A percentile compares a stretch with the other conserved stretches of the same genome.
Evolutionary conservation across 768 basidiomycete species (phyloP).

Genomic region (Harrya chromipes): DNA sequence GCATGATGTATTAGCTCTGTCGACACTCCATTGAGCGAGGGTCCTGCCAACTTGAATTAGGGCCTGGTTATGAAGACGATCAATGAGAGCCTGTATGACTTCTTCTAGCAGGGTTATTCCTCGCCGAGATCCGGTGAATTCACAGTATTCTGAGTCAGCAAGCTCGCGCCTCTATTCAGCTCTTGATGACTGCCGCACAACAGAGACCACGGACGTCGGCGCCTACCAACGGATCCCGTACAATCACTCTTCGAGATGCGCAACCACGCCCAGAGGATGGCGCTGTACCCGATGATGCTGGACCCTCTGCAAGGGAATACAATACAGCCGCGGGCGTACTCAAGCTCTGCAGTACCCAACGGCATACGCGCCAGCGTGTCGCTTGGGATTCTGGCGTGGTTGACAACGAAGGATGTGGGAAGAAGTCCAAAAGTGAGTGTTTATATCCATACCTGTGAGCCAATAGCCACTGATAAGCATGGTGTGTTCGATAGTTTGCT

Average conservation of each 20-base stretch:
- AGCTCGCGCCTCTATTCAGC: too few species aligned
- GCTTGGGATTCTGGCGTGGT: constrained; percentile 83
- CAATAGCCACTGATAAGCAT: neutral
- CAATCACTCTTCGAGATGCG: constrained; percentile 42
- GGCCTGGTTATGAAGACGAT: constrained; percentile 98
- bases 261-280: constrained; percentile 34
- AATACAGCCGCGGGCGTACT: constrained; percentile 40
- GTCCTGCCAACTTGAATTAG: constrained; percentile 98
- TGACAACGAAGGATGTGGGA: constrained; percentile 87
- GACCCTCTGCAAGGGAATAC: constrained; percentile 20
- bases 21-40: constrained; percentile 93
- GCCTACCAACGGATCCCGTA: constrained; percentile 53
- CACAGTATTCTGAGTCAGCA: too few species aligned
- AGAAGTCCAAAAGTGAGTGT: constrained; percentile 83
- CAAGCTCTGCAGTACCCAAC: too few species aligned
- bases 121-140: too few species aligned
- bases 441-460: too few species aligned
- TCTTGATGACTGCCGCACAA: too few species aligned
- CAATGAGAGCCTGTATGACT: constrained; percentile 92
- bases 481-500: constrained; percentile 65
- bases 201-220: constrained; percentile 37
- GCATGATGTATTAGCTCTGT: constrained; percentile 64
- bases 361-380: constrained; percentile 58
- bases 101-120: constrained; percentile 95
- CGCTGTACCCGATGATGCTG: neutral